Conservation (phyloP, 805 yeast genomes). For the Wickerhamomyces mucosus region DNA sequence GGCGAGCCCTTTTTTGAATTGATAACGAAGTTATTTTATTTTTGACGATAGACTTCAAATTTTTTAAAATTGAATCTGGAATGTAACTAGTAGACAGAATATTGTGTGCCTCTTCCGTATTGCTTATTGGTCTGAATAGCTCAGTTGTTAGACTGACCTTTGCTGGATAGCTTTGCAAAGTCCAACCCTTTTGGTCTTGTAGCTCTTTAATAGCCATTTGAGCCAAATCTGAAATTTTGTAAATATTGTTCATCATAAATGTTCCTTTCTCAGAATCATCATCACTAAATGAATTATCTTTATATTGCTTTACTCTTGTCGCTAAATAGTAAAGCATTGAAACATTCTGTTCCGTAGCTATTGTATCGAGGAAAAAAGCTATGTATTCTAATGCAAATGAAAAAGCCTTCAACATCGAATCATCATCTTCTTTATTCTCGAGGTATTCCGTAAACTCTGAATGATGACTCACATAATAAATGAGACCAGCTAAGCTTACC, state of each 20-base stretch:
- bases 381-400: constrained; percentile 51
- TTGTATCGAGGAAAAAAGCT: constrained; percentile 45
- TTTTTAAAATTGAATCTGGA: constrained; percentile 34
- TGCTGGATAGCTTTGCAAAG: constrained; percentile 74
- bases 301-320: constrained; percentile 69
- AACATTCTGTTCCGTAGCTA: constrained; percentile 57
- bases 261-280: constrained; percentile 19
- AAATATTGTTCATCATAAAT: constrained; percentile 34
- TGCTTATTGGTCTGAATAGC: constrained; percentile 50
- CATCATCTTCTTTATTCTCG: constrained; percentile 19
- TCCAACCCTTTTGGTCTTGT: constrained; percentile 55
- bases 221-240: constrained; percentile 62
- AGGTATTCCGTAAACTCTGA: constrained; percentile 45
- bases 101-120: constrained; percentile 47
- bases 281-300: constrained; percentile 41
- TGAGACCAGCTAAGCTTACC: constrained; percentile 52
- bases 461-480: constrained; percentile 69
- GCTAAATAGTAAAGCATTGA: constrained; percentile 69
- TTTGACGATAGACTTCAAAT: constrained; percentile 25
- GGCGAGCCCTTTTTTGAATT: constrained; percentile 10
- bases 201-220: constrained; percentile 55
- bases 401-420: constrained; percentile 31
- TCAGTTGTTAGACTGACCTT: constrained; percentile 63
- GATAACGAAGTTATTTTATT: constrained; percentile 23
- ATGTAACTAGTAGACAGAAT: constrained; percentile 48